A percentile compares a stretch with the other conserved stretches of the same genome.
These are phyloP conservation scores for Akanthomyces lecanii DNA, from an alignment of 2,329 filamentous ascomycete genomes.

Conservation along the genomic window DNA sequence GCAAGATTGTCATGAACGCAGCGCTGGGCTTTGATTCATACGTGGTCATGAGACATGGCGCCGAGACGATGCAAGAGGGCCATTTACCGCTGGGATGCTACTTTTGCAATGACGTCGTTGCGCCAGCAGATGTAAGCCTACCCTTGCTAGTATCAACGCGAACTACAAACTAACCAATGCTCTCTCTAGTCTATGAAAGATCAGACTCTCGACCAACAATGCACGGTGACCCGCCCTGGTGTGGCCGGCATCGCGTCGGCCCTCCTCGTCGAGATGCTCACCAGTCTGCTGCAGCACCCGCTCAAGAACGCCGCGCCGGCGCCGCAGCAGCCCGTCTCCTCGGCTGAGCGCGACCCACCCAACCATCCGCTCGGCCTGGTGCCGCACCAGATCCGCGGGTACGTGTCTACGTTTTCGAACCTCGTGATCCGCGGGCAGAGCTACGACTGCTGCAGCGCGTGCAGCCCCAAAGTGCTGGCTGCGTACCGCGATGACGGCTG, in stretches of 20 bases:
- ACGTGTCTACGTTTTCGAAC: constrained; percentile 69
- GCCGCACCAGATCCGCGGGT: constrained; percentile 77
- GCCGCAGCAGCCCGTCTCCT: constrained; percentile 40
- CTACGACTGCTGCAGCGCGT: constrained; percentile 79
- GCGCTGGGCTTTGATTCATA: constrained; percentile 95
- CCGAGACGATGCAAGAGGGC: constrained; percentile 53
- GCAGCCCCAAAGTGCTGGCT: constrained; percentile 64
- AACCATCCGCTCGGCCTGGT: constrained; percentile 64
- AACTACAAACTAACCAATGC: constrained; percentile 11
- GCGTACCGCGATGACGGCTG: constrained; percentile 66
- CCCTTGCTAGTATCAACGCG: neutral
- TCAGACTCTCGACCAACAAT: constrained; percentile 94
- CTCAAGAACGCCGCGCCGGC: constrained; percentile 59
- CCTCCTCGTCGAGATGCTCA: constrained; percentile 82
- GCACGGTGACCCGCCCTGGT: constrained; percentile 91
- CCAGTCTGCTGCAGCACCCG: constrained; percentile 84
- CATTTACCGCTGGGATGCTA: constrained; percentile 81
- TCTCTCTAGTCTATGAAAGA: constrained; percentile 75
- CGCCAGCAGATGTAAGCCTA: constrained; percentile 79
- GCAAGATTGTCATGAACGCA: constrained; percentile 95
- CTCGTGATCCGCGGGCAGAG: constrained; percentile 68
- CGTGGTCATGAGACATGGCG: constrained; percentile 93
- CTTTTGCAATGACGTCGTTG: constrained; percentile 97
- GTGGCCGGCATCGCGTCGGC: constrained; percentile 90
- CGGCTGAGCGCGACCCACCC: constrained; percentile 47